Evolutionary conservation across 2,329 filamentous ascomycete genomes (phyloP).

Genomic region (Penicillium sp.): DNA sequence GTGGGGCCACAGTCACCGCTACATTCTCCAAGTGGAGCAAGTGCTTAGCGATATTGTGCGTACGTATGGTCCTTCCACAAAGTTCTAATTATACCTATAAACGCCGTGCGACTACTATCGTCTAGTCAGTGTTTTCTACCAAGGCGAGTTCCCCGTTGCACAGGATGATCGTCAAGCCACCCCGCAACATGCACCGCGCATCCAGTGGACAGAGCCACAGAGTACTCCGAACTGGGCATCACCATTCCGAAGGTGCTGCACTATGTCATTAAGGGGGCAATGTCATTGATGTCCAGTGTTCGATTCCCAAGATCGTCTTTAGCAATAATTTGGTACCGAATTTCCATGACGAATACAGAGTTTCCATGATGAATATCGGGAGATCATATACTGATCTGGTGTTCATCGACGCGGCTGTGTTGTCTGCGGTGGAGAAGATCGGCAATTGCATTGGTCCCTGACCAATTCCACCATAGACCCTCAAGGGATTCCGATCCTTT

Average conservation of each 20-base stretch:
- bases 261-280: too few species aligned
- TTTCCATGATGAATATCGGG: not conserved
- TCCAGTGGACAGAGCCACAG: not conserved
- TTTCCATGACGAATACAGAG: not conserved
- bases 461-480: not conserved
- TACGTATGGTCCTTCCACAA: not conserved
- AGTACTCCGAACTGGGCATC: not conserved
- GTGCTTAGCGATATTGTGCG: not conserved
- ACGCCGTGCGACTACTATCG: not conserved
- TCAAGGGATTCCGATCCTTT: not conserved
- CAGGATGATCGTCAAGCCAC: not conserved
- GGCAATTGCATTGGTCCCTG: not conserved
- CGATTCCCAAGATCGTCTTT: too few species aligned
- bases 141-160: not conserved
- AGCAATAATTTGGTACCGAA: too few species aligned
- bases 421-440: not conserved
- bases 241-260: too few species aligned
- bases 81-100: not conserved
- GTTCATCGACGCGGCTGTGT: not conserved
- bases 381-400: not conserved
- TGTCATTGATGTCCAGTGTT: too few species aligned
- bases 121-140: not conserved
- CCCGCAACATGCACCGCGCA: not conserved
- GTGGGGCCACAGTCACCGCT: not conserved
- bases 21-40: not conserved